Conservation (phyloP, 345 rosid genomes). For the Mangifera indica region DNA sequence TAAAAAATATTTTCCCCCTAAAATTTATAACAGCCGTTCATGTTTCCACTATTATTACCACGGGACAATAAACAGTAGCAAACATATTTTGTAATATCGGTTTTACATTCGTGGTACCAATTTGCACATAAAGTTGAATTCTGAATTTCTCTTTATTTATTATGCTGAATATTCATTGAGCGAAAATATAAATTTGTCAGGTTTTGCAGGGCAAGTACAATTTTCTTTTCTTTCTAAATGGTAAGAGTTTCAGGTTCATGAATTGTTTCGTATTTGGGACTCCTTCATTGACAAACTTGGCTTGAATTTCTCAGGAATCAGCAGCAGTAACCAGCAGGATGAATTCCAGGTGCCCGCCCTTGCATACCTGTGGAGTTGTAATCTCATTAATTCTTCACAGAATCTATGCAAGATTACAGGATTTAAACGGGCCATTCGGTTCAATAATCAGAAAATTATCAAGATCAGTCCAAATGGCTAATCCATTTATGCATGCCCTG, state of each 20-base stretch:
- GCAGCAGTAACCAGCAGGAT: conserved; percentile 11
- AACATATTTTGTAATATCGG: background rate
- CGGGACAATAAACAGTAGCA: background rate
- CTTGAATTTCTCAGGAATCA: conserved; percentile 25
- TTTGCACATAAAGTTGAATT: background rate
- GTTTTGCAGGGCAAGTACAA: background rate
- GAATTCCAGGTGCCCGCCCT: conserved; percentile 47
- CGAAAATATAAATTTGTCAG: background rate
- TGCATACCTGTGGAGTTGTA: conserved; percentile 52
- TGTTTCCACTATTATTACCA: conserved; percentile 10
- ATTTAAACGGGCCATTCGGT: conserved; percentile 37
- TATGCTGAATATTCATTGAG: background rate
- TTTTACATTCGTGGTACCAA: background rate
- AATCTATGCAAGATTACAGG: conserved; percentile 36
- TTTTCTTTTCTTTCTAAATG: conserved; percentile 22
- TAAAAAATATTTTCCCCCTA: conserved; percentile 12
- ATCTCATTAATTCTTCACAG: conserved; percentile 34
- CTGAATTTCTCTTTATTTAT: background rate
- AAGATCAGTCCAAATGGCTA: conserved; percentile 19
- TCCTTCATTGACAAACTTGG: too few relatives aligned
- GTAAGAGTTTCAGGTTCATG: conserved; percentile 8
- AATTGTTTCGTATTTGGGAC: too few relatives aligned
- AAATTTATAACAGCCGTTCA: conserved; percentile 22
- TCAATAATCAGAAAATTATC: conserved; percentile 24
- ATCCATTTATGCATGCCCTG: conserved; percentile 26